Conservation (phyloP, 345 rosid genomes). For the Murraya koenigii region DNA sequence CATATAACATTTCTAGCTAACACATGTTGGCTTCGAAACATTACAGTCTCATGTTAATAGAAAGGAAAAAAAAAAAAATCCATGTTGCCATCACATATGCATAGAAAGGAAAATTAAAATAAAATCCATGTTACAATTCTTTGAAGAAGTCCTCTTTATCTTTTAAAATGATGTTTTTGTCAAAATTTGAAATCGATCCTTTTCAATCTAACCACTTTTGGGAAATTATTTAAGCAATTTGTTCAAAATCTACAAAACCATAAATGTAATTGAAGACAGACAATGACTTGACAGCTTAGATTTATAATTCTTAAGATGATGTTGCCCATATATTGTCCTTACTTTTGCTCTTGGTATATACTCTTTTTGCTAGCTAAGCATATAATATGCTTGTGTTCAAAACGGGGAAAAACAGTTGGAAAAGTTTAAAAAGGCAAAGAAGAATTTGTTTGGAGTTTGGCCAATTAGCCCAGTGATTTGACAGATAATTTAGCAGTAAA, state of each 20-base stretch:
- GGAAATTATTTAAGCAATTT: not conserved
- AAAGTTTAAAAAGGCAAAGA: no score
- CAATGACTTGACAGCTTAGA: constrained; percentile 1
- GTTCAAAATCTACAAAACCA: not conserved
- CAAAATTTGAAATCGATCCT: not conserved
- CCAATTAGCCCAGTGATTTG: not conserved
- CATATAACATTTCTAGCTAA: no score
- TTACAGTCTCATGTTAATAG: no score
- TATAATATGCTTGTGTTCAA: constrained; percentile 7
- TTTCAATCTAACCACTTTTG: not conserved
- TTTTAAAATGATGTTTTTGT: not conserved
- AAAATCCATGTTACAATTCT: not conserved
- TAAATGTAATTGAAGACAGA: not conserved
- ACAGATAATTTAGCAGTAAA: no score
- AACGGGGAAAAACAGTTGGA: no score
- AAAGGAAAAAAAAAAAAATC: no score
- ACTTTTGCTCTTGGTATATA: constrained; percentile 13
- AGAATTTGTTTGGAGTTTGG: constrained; percentile 21
- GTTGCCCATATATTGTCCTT: not conserved
- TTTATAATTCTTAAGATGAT: not conserved
- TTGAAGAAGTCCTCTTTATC: not conserved
- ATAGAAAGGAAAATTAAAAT: no score
- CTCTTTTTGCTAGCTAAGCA: not conserved
- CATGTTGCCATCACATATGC: no score
- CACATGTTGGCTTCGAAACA: no score